Conservation (phyloP, 371 early-diverging fungal genomes). For the Lichtheimia hyalospora region DNA sequence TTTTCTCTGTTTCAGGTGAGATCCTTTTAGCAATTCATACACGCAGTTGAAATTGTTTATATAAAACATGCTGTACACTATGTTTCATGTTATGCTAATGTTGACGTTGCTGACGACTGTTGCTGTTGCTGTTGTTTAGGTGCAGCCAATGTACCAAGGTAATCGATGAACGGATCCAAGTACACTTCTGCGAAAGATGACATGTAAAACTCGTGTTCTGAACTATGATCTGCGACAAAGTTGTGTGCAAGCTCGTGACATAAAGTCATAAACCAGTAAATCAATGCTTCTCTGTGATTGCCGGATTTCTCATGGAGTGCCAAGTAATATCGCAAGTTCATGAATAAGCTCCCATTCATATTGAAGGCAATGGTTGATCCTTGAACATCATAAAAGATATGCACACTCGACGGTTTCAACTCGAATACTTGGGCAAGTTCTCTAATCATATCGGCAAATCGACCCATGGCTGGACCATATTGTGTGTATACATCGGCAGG, state of each 20-base stretch:
- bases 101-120: no score
- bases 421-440: slow-evolving; percentile 68
- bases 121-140: no score
- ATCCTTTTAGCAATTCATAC: no score
- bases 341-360: slow-evolving; percentile 74
- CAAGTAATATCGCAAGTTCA: slow-evolving; percentile 81
- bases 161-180: slow-evolving; percentile 50
- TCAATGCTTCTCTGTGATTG: slow-evolving; percentile 55
- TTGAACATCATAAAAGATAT: slow-evolving; percentile 75
- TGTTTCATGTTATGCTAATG: no score
- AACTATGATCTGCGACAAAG: slow-evolving; percentile 58
- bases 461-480: slow-evolving; percentile 39
- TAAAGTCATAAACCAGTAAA: slow-evolving; percentile 88
- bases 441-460: slow-evolving; percentile 59
- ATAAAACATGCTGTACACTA: no score
- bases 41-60: no score
- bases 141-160: slow-evolving; percentile 1
- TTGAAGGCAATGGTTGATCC: slow-evolving; percentile 85
- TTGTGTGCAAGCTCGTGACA: slow-evolving; percentile 92
- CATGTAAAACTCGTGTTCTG: slow-evolving; percentile 74
- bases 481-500: slow-evolving; percentile 44
- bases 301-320: slow-evolving; percentile 55
- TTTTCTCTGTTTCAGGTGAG: no score
- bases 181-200: slow-evolving; percentile 77
- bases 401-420: slow-evolving; percentile 54